Base-by-base conservation (phyloP, 1,284 basidiomycete species). In the Austropuccinia psidii region DNA sequence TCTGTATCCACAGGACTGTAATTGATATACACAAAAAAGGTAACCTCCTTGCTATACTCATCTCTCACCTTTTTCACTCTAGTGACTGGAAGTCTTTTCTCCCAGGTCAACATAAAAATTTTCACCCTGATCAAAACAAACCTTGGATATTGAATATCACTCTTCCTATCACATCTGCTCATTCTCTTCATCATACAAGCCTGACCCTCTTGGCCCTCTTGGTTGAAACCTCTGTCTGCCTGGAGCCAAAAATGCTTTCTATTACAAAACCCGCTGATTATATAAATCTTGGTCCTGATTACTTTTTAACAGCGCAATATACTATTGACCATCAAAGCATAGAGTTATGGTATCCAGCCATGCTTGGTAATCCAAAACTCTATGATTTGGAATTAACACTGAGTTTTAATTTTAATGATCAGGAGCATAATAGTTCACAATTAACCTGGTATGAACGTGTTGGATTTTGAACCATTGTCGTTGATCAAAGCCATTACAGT, bases 121-220 rank as follows among this genome's bases (percentile, higher is more conserved):
- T 79, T 1, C 75, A 74, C 2, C 78, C 78, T 0, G 65, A 77
- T 39, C 76, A 76, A 60, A 58, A 74, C 13, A 77, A 77, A 4
- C 75, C 74, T 21, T 79, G 78, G 78, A 75, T 78, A 54, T 64
- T 79, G 43, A 77, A 78, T 39, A 76, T 78, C 62, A 76, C 77
- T 7, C 76, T 78, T n/a, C 75, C 74, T 8, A 45, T 78, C 1
- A 67, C 76, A 21, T 60, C 73, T 0, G 15, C 31, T 0, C 45
- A 43, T 2, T 39, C 73, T 6, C 47, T 29, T 11, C 76, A 31
- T 73, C 75, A 43, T 24, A 76, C 8, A 52, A 55, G n/a, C 73
- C 76, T 35, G 27, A 54, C 75, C 74, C 11, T 65, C 29, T 35
- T 55, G 69, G 37, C 73, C 49, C 4, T 11, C 73, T 27, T 70